Base-by-base conservation (phyloP, 2,329 filamentous ascomycete species). In the Nemania bipapillata region DNA sequence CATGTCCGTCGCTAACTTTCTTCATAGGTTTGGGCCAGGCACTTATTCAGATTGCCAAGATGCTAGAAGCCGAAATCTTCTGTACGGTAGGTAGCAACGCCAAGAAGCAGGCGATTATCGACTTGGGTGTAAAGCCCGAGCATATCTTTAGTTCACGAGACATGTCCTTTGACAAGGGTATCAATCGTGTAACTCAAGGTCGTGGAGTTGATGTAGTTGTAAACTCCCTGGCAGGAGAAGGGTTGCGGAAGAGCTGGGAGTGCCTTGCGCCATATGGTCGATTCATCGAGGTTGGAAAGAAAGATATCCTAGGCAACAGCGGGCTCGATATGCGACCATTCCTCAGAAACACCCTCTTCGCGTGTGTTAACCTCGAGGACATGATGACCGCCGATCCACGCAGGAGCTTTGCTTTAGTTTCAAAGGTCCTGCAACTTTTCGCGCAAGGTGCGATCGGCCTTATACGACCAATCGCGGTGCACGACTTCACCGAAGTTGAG, bases 221-320 rank as follows among this genome's bases (percentile, higher is more conserved):
- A 6, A 64, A 64, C 22, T 64, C 62, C 3, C 62, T 64, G 1
- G 52, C 62, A 4, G 62, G 62, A 62, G 59, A 62, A 45, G 59
- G 32, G 32, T 42, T 62, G 12, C 59, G 59, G 49, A 62, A 54
- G 49, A 62, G 59, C 37, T 66, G 63, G 63, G 63, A 66, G 37
- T 66, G 63, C 28, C 58, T 66, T 35, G 63, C 63, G 3, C 56
- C 63, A 2, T 61, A 66, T 17, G 63, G 63, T 26, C 57, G 63
- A 35, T 66, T 66, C 32, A 62, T 66, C 40, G 63, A 66, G 28
- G 50, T 66, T 5, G 63, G 63, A 12, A 66, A 66, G 45, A 40
- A n/a, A 40, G 63, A 66, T 30, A 63, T 66, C 9, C 8, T 55
- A 28, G 56, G 45, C 20, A 62, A 66, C 32, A 56, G 56, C 17